Evolutionary conservation across 1,284 basidiomycete genomes (phyloP), one percentile per base, ranked within the genome.

Genomic region (Papiliotrema flavescens): DNA sequence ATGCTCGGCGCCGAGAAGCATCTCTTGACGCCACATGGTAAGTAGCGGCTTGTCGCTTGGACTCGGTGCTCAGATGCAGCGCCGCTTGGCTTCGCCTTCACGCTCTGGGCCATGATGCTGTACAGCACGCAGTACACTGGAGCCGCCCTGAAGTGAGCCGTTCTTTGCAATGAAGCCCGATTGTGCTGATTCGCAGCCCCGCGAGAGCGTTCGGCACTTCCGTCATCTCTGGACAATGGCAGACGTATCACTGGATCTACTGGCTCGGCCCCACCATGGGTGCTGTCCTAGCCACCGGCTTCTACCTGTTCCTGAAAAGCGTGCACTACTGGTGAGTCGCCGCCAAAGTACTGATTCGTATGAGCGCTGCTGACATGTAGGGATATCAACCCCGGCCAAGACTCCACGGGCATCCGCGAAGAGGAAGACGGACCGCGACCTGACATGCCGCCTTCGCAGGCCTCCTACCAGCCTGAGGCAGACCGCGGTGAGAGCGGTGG

Each of bases 151-250:
- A 68, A 68, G 66, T 67, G 52, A 64, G 66, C 3, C 20, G 11
- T 26, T 35, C 32, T n/a, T n/a, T n/a, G n/a, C n/a, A n/a, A n/a
- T n/a, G n/a, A n/a, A n/a, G n/a, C n/a, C n/a, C n/a, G n/a, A 13
- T 42, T 40, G n/a, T 24, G 24, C 41, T 22, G 44, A 23, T 28
- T 14, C 20, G 35, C 80, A 89, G 89, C 67, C 84, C 85, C 1
- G 87, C 88, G 14, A 81, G 87, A 60, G 77, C 86, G 0, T 88
- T 89, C 68, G 88, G 87, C 0, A 88, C 88, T 0, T 85, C 86
- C 2, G 84, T 83, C 15, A 79, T 89, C 39, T 79, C 81, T 1
- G 81, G 82, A 7, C 39, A 40, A 20, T 89, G 88, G 67, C 65
- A 74, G 35, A 60, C 71, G 20, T 70, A 79, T 20, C 86, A 87